Evolutionary conservation across 2,329 filamentous ascomycete species (phyloP).

Genomic region (Atkinsonella hypoxylon): DNA sequence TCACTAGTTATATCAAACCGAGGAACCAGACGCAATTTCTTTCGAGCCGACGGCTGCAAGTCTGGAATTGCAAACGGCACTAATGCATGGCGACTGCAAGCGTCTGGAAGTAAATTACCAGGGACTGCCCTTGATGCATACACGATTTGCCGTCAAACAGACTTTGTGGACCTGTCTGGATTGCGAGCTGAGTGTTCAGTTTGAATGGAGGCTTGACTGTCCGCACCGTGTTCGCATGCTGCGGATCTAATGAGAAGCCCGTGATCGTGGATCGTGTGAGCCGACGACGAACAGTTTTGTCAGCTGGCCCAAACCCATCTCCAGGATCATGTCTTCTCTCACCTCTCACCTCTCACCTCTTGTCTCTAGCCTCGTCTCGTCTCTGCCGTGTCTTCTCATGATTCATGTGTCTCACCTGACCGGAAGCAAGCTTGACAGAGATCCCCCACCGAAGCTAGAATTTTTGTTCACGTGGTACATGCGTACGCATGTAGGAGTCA

Average conservation of each 20-base stretch:
- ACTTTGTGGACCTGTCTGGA: not conserved
- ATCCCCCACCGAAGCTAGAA: not conserved
- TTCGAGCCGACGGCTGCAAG: not conserved
- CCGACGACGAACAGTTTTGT: not conserved
- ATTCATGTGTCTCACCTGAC: not conserved
- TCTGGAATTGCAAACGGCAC: not conserved
- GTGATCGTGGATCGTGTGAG: no score
- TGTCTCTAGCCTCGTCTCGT: not conserved
- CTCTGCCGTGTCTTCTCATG: not conserved
- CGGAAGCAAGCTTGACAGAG: not conserved
- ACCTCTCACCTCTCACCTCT: not conserved
- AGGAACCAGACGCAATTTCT: not conserved
- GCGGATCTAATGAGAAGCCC: no score
- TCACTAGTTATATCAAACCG: not conserved
- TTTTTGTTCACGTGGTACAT: not conserved
- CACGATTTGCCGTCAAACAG: not conserved
- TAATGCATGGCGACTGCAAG: not conserved
- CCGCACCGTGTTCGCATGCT: no score
- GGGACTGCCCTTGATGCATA: not conserved
- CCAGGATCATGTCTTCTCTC: not conserved
- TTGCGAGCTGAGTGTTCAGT: not conserved
- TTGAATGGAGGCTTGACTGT: not conserved
- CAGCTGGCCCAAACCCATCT: not conserved
- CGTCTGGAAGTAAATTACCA: not conserved
- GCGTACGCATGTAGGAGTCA: not conserved